These are phyloP conservation scores for Coleophoma crateriformis DNA, from an alignment of 2,329 filamentous ascomycete genomes.

Conservation along the genomic window DNA sequence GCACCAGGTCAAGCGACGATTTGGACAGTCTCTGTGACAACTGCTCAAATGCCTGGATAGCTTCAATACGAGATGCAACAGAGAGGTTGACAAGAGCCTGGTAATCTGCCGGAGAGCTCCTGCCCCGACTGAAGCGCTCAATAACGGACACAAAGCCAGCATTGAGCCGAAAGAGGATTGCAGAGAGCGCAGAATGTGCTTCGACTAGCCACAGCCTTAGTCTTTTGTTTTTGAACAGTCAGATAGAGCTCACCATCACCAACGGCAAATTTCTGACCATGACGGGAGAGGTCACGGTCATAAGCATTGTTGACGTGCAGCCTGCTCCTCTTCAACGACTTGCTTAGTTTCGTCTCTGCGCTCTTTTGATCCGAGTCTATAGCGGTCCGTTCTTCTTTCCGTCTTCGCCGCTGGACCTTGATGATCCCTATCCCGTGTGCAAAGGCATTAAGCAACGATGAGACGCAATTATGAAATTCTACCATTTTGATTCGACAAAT, in stretches of 20 bases:
- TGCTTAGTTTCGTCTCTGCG: slow-evolving; percentile 33
- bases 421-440: slow-evolving; percentile 23
- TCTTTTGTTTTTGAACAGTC: neutral
- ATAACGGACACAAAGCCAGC: slow-evolving; percentile 35
- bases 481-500: slow-evolving; percentile 24
- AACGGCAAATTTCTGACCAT: slow-evolving; percentile 36
- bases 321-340: slow-evolving; percentile 20
- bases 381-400: slow-evolving; percentile 16
- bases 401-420: slow-evolving; percentile 32
- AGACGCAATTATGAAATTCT: slow-evolving; percentile 37
- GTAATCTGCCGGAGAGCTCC: slow-evolving; percentile 35
- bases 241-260: slow-evolving; percentile 39
- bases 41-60: slow-evolving; percentile 41
- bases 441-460: slow-evolving; percentile 41
- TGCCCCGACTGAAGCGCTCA: slow-evolving; percentile 27
- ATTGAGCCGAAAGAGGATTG: slow-evolving; percentile 37
- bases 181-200: slow-evolving; percentile 20
- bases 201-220: slow-evolving; percentile 11
- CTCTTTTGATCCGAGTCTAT: slow-evolving; percentile 27
- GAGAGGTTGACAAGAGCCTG: slow-evolving; percentile 41
- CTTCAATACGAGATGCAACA: slow-evolving; percentile 39
- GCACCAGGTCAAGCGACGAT: slow-evolving; percentile 13
- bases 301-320: slow-evolving; percentile 36
- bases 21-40: slow-evolving; percentile 32
- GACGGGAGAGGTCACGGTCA: slow-evolving; percentile 31